phyloP scores from a whole-genome alignment of 768 basidiomycete genomes.

The Asterophora lycoperdoides region DNA sequence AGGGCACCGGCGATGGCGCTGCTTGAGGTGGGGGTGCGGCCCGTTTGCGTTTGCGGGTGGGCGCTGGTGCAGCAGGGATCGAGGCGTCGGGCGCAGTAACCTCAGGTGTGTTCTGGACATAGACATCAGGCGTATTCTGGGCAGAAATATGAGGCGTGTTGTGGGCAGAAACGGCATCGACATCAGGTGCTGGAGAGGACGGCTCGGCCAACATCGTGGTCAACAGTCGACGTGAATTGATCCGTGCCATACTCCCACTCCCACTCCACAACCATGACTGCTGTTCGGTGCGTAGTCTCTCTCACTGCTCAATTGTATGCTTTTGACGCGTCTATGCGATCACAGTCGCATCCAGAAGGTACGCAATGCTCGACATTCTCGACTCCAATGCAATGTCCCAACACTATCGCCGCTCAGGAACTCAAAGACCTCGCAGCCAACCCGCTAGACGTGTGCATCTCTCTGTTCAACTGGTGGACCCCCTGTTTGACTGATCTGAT shows the following conservation, averaged over 20 bases:
- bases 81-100: too few relatives aligned
- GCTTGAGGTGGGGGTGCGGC: constrained; percentile 29
- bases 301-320: background rate
- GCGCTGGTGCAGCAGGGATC: constrained; percentile 21
- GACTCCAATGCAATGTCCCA: background rate
- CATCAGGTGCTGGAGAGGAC: constrained; percentile 27
- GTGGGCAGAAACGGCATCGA: constrained; percentile 14
- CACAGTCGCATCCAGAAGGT: constrained; percentile 76
- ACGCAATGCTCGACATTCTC: background rate
- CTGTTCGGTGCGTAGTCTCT: constrained; percentile 33
- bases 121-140: background rate
- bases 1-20: constrained; percentile 58
- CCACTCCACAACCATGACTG: constrained; percentile 23
- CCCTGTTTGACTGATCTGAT: constrained; percentile 8
- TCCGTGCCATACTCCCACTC: background rate
- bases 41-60: constrained; percentile 55
- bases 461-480: constrained; percentile 9
- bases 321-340: constrained; percentile 18
- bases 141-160: constrained; percentile 1
- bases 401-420: constrained; percentile 46
- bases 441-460: constrained; percentile 54
- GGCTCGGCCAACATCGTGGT: constrained; percentile 29
- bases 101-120: too few relatives aligned
- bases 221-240: background rate
- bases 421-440: constrained; percentile 53